phyloP scores from a whole-genome alignment of 768 basidiomycete genomes.

The Russula ochroleuca region DNA sequence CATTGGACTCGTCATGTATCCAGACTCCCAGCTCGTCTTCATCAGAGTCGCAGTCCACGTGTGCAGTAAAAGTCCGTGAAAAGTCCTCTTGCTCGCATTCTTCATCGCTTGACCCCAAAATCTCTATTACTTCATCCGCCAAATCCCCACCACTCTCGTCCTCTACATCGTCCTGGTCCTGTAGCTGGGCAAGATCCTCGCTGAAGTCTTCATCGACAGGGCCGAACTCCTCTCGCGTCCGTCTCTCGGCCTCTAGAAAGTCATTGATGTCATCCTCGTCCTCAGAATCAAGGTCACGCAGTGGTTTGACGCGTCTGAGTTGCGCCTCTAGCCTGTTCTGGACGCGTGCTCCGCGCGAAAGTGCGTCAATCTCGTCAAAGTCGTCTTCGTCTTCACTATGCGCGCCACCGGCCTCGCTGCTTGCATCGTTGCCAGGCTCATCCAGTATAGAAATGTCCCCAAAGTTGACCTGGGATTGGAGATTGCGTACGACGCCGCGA shows the following conservation, averaged over 20 bases:
- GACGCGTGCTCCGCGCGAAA: constrained; percentile 37
- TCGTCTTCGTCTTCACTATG: constrained; percentile 51
- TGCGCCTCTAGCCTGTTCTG: constrained; percentile 36
- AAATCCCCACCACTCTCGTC: constrained; percentile 28
- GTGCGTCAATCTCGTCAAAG: constrained; percentile 55
- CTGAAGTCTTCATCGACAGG: constrained; percentile 43
- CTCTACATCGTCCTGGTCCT: constrained; percentile 27
- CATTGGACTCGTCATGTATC: constrained; percentile 42
- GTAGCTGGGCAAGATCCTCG: constrained; percentile 28
- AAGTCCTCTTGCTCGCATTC: constrained; percentile 5
- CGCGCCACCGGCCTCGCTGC: constrained; percentile 35
- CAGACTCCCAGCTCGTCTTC: constrained; percentile 44
- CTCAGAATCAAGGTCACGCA: constrained; percentile 41
- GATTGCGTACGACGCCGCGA: constrained; percentile 56
- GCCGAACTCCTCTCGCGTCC: constrained; percentile 47
- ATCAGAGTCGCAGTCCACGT: constrained; percentile 31
- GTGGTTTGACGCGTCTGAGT: constrained; percentile 38
- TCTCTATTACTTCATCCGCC: constrained; percentile 26
- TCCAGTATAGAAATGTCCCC: constrained; percentile 47
- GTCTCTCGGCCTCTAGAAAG: constrained; percentile 61
- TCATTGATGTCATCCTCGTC: constrained; percentile 62
- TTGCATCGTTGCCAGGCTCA: constrained; percentile 36
- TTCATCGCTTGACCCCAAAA: constrained; percentile 25
- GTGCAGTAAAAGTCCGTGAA: constrained; percentile 10
- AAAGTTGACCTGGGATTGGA: constrained; percentile 43